Conservation (phyloP, 495 filamentous ascomycete species). For the Aspergillus avenaceus region DNA sequence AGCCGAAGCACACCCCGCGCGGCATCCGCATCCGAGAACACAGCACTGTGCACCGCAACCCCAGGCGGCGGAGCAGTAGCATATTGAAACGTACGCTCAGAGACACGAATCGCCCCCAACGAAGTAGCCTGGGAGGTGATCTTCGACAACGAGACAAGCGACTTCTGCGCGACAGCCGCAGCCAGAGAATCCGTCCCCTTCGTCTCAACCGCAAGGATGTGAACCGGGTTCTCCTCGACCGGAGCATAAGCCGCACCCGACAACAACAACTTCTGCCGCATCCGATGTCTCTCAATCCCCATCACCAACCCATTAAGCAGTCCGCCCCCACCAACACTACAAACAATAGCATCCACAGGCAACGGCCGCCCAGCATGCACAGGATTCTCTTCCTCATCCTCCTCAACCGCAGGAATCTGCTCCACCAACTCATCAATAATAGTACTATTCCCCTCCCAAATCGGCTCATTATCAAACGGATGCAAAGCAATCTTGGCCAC, state of each 20-base stretch:
- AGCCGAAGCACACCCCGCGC: slow-evolving; percentile 70
- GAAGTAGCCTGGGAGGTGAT: slow-evolving; percentile 81
- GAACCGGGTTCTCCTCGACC: slow-evolving; percentile 29
- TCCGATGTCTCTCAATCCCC: slow-evolving; percentile 52
- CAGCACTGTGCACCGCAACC: slow-evolving; percentile 56
- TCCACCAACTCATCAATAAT: slow-evolving; percentile 68
- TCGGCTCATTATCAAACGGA: slow-evolving; percentile 81
- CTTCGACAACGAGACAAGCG: slow-evolving; percentile 60
- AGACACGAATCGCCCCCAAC: slow-evolving; percentile 73
- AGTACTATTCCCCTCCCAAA: slow-evolving; percentile 77
- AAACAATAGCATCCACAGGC: slow-evolving; percentile 66
- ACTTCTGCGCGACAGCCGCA: slow-evolving; percentile 52
- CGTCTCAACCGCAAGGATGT: slow-evolving; percentile 80
- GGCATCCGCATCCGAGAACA: slow-evolving; percentile 76
- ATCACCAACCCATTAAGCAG: slow-evolving; percentile 74
- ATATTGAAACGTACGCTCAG: slow-evolving; percentile 66
- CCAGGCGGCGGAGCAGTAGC: slow-evolving; percentile 36
- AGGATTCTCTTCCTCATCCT: slow-evolving; percentile 30
- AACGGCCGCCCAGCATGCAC: slow-evolving; percentile 30
- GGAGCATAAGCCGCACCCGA: too few species aligned
- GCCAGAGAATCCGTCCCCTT: slow-evolving; percentile 70
- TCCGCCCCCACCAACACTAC: slow-evolving; percentile 86
- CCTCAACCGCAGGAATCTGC: slow-evolving; percentile 47
- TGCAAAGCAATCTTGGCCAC: slow-evolving; percentile 75
- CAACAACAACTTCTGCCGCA: slow-evolving; percentile 8